Evolutionary conservation across 106 monocot species (phyloP).

Genomic region (Allium fistulosum): DNA sequence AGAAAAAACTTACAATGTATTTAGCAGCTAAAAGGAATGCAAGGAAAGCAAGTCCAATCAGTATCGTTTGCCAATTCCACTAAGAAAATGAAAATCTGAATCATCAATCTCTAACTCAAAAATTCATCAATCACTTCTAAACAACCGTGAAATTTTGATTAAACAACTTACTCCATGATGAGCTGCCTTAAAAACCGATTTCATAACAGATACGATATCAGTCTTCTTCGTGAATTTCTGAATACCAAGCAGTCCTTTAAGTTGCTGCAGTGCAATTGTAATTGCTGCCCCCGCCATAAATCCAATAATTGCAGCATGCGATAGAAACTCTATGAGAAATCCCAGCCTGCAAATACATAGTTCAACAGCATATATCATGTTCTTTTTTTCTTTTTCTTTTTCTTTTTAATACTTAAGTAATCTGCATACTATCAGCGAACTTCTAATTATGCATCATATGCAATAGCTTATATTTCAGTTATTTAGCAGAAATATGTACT

Average conservation of each 20-base stretch:
- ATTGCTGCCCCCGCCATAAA: slow-evolving; percentile 78
- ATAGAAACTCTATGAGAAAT: slow-evolving; percentile 53
- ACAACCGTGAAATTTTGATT: no score
- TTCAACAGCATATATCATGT: background rate
- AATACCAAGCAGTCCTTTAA: slow-evolving; percentile 71
- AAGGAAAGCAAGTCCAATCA: slow-evolving; percentile 47
- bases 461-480: no score
- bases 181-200: slow-evolving; percentile 42
- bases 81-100: slow-evolving; percentile 7
- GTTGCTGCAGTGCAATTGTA: slow-evolving; percentile 57
- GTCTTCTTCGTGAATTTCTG: slow-evolving; percentile 45
- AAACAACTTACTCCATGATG: slow-evolving; percentile 37
- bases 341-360: slow-evolving; percentile 32
- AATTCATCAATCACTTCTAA: no score
- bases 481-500: no score
- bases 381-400: no score
- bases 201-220: slow-evolving; percentile 58
- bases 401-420: no score
- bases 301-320: slow-evolving; percentile 70
- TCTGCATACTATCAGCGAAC: no score
- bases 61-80: slow-evolving; percentile 82
- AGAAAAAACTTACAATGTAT: slow-evolving; percentile 42
- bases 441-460: no score
- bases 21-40: slow-evolving; percentile 54
- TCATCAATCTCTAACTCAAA: no score